Evolutionary conservation across 345 rosid species (phyloP).

Genomic region (Abelmoschus esculentus): DNA sequence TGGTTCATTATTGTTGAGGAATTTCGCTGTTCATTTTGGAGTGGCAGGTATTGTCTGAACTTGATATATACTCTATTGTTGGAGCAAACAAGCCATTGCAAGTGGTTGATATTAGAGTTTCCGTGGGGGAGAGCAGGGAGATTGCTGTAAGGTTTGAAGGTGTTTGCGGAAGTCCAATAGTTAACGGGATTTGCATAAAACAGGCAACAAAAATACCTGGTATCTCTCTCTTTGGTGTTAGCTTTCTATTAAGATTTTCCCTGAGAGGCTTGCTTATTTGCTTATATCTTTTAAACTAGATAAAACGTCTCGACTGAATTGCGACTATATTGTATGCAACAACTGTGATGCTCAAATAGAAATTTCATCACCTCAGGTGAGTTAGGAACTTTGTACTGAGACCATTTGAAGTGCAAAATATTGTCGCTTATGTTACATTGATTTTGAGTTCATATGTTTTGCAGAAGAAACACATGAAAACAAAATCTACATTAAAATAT

Average conservation of each 20-base stretch:
- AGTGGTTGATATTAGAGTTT: conserved; percentile 28
- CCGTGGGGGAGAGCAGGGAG: conserved; percentile 26
- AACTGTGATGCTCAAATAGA: conserved; percentile 31
- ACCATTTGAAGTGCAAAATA: not conserved
- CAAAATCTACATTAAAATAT: conserved; percentile 28
- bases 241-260: not conserved
- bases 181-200: conserved; percentile 39
- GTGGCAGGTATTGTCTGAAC: conserved; percentile 35
- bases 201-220: conserved; percentile 21
- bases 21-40: not conserved
- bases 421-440: not conserved
- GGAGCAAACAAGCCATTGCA: conserved; percentile 42
- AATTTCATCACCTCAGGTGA: conserved; percentile 35
- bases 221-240: conserved; percentile 8
- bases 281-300: conserved; percentile 4
- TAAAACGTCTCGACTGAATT: conserved; percentile 9
- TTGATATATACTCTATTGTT: conserved; percentile 39
- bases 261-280: not conserved
- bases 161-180: conserved; percentile 32
- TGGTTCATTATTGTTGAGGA: not conserved
- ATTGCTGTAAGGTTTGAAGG: conserved; percentile 31
- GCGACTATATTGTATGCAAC: conserved; percentile 27
- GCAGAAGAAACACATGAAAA: conserved; percentile 34
- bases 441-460: conserved; percentile 10
- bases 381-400: conserved; percentile 3